Base-by-base conservation (phyloP, 768 basidiomycete species). In the Lentinula sp. region DNA sequence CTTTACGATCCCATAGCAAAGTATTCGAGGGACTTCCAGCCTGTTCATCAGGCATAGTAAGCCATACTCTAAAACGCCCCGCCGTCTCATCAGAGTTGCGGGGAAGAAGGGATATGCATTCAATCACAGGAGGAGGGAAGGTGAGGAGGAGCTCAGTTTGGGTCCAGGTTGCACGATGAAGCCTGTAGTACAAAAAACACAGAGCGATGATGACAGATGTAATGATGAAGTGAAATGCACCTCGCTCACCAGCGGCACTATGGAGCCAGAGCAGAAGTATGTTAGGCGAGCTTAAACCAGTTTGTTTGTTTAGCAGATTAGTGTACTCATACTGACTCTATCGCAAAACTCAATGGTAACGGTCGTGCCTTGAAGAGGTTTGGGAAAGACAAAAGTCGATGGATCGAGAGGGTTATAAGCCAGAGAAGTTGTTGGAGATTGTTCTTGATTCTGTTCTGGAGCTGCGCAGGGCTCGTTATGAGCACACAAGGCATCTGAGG, bases 321-420 rank as follows among this genome's bases (percentile, higher is more conserved):
- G 28, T 28, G 28, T 40, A 6, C 37, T 31, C 48, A 51, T 16
- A 78, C 89, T 69, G 69, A 93, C 91, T 76, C 93, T 79, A 71
- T 95, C 92, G 71, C 95, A 98, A 69, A 93, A 98, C 71, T 98
- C 95, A 64, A 98, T 90, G 6, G 81, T 82, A n/a, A 96, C 74
- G 32, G 81, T 81, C 2, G 90, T 84, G 9, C 62, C 18, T 54
- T 62, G 61, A 7, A 78, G 68, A 21, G 78, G 74, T 6, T 70
- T 71, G 2, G 87, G 88, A 60, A 82, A 80, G 9, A 81, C 70
- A 68, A 90, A 89, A 0, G 81, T 81, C 0, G 80, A 70, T 2
- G 79, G 74, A 63, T 87, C 80, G 45, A 80, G 28, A 23, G 55
- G 55, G 43, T 56, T 21, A 31, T 56, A 32, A 40, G n/a, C 23